Evolutionary conservation across 805 yeast species (phyloP).

Genomic region (Yamadazyma scolyti): DNA sequence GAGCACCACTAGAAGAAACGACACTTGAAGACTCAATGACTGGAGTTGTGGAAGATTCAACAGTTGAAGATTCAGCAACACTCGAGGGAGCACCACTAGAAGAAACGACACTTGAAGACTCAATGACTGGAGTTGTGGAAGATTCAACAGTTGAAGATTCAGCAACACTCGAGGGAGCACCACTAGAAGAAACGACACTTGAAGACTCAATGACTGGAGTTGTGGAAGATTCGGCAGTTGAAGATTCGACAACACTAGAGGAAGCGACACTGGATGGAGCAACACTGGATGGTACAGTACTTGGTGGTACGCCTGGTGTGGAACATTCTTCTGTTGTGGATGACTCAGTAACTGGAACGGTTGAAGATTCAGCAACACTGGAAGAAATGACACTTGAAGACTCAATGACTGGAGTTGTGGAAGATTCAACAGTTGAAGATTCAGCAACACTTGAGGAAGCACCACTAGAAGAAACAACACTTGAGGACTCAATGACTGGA

Average conservation of each 20-base stretch:
- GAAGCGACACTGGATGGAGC: slow-evolving; percentile 2
- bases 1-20: slow-evolving; percentile 2
- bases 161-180: no score
- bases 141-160: not conserved
- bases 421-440: slow-evolving; percentile 1
- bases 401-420: slow-evolving; percentile 2
- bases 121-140: not conserved
- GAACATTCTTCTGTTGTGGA: not conserved
- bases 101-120: slow-evolving; percentile 1
- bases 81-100: not conserved
- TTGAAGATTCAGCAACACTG: no score
- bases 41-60: not conserved
- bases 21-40: not conserved
- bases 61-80: not conserved
- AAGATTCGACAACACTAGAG: not conserved
- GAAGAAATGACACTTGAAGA: not conserved
- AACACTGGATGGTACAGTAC: not conserved
- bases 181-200: not conserved
- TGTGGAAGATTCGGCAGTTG: not conserved
- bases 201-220: not conserved
- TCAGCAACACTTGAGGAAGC: slow-evolving; percentile 1
- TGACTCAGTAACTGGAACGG: slow-evolving; percentile 1
- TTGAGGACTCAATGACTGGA: slow-evolving; percentile 1
- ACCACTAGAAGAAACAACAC: slow-evolving; percentile 1
- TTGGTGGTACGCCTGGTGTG: not conserved